Evolutionary conservation across 2,329 filamentous ascomycete species (phyloP).

Genomic region (Didymella pinodella): DNA sequence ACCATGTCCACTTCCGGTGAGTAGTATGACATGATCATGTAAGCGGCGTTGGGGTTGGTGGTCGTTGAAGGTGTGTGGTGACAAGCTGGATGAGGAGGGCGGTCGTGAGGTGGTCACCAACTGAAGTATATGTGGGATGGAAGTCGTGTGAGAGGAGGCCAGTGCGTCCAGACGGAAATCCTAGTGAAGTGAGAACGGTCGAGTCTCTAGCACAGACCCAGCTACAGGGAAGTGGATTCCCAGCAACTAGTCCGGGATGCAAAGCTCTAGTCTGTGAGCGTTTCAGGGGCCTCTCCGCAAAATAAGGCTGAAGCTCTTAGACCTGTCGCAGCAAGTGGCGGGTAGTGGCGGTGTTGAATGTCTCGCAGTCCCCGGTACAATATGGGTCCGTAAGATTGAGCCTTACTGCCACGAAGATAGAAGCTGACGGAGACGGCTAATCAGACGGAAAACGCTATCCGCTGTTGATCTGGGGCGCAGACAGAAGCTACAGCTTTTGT

Average conservation of each 20-base stretch:
- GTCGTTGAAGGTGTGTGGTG: slow-evolving; percentile 21
- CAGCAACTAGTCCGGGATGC: slow-evolving; percentile 43
- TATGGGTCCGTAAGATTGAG: slow-evolving; percentile 41
- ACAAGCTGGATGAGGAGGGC: slow-evolving; percentile 18
- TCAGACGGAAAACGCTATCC: slow-evolving; percentile 17
- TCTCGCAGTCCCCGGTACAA: slow-evolving; percentile 43
- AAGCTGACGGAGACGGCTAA: slow-evolving; percentile 26
- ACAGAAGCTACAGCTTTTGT: slow-evolving; percentile 34
- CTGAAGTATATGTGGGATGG: slow-evolving; percentile 37
- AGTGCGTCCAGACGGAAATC: slow-evolving; percentile 40
- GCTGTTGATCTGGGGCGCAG: slow-evolving; percentile 43
- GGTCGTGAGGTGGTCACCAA: slow-evolving; percentile 29
- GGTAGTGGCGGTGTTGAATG: slow-evolving; percentile 48
- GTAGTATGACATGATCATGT: slow-evolving; percentile 47
- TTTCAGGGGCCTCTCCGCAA: slow-evolving; percentile 42
- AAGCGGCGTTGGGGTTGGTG: slow-evolving; percentile 18
- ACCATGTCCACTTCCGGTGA: slow-evolving; percentile 49
- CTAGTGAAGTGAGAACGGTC: slow-evolving; percentile 38
- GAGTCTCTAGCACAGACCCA: slow-evolving; percentile 44
- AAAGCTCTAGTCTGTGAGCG: slow-evolving; percentile 43
- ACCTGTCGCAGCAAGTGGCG: slow-evolving; percentile 43
- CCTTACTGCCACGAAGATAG: slow-evolving; percentile 42
- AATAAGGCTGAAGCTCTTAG: slow-evolving; percentile 48
- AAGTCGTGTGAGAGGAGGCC: slow-evolving; percentile 41
- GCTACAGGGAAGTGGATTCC: slow-evolving; percentile 35